A percentile compares a stretch with the other conserved stretches of the same genome.
phyloP scores from a whole-genome alignment of 225 moss, liverwort and hornwort species.

The Anthoceros angustus region DNA sequence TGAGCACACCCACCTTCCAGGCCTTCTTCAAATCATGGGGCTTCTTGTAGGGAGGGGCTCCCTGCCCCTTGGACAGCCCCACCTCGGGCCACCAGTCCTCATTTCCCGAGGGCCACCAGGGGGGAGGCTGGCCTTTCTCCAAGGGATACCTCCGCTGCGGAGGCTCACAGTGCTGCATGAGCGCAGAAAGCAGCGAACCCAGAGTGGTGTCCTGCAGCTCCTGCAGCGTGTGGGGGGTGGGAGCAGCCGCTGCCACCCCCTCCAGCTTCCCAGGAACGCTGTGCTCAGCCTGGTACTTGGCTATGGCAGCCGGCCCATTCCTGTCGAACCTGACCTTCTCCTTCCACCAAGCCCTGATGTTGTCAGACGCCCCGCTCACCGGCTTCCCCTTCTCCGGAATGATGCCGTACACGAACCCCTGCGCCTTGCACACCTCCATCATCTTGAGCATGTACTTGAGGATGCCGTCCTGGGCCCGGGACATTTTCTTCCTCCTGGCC shows the following conservation, averaged over 20 bases:
- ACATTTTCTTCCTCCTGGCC: conserved; percentile 95
- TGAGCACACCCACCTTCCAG: conserved; percentile 95
- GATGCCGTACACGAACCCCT: conserved; percentile 97
- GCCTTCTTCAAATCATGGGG: conserved; percentile 98
- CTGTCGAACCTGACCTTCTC: conserved; percentile 97
- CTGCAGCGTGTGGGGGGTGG: conserved; percentile 81
- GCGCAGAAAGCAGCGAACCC: conserved; percentile 71
- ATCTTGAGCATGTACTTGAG: conserved; percentile 97
- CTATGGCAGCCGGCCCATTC: conserved; percentile 80
- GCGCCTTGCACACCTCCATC: conserved; percentile 99
- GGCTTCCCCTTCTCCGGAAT: conserved; percentile 99
- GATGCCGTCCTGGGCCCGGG: conserved; percentile 94
- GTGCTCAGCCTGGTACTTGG: conserved; percentile 87
- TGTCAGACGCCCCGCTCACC: conserved; percentile 81
- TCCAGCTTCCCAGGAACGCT: conserved; percentile 59
- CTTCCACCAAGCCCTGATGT: conserved; percentile 99
- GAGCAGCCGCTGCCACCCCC: conserved; percentile 46
- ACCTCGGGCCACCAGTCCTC: conserved; percentile 99
- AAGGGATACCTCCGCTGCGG: conserved; percentile 84
- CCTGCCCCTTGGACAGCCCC: conserved; percentile 72
- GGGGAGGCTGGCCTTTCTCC: conserved; percentile 76
- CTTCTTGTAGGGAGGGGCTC: conserved; percentile 86
- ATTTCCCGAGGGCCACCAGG: conserved; percentile 90
- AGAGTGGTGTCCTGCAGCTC: conserved; percentile 95
- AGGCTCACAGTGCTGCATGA: conserved; percentile 98